Percentiles rank a stretch among this genome's conserved stretches.
Conservation (phyloP, 306 rosid species). For the Cicer bijugum region DNA sequence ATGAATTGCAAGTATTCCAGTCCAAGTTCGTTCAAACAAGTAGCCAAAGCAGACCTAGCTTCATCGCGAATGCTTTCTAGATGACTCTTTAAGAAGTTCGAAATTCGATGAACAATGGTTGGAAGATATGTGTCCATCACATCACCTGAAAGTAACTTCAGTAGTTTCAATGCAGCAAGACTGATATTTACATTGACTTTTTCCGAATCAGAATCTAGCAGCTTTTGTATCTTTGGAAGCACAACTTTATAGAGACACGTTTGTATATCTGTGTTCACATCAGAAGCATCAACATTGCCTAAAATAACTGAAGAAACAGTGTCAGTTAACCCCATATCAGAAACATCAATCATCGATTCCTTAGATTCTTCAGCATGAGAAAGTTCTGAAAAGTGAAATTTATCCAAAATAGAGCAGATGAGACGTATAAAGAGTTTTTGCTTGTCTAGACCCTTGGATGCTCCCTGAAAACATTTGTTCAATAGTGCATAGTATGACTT, state of each 20-base stretch:
- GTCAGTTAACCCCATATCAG: conserved; percentile 46
- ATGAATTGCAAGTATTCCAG: conserved; percentile 80
- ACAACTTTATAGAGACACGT: conserved; percentile 65
- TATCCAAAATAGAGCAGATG: conserved; percentile 79
- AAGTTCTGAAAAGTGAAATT: conserved; percentile 72
- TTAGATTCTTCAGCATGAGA: conserved; percentile 39
- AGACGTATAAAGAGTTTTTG: conserved; percentile 70
- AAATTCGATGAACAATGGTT: conserved; percentile 73
- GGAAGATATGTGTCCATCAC: conserved; percentile 85
- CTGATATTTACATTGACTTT: conserved; percentile 73
- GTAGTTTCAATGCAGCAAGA: conserved; percentile 82
- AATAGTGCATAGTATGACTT: conserved; percentile 76
- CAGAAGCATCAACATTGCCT: conserved; percentile 39
- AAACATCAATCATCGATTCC: conserved; percentile 45
- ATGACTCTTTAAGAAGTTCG: conserved; percentile 83
- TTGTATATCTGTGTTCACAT: conserved; percentile 60
- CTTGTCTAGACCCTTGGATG: conserved; percentile 60
- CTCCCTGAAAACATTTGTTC: conserved; percentile 74
- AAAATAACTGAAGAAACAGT: conserved; percentile 39
- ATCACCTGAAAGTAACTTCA: conserved; percentile 83
- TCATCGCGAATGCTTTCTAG: conserved; percentile 87
- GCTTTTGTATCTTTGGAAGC: conserved; percentile 81
- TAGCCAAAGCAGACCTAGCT: conserved; percentile 86
- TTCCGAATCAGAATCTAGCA: conserved; percentile 76
- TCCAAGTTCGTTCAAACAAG: conserved; percentile 94